These are phyloP conservation scores for Botrytis elliptica DNA, from an alignment of 2,329 filamentous ascomycete species.

Conservation along the genomic window DNA sequence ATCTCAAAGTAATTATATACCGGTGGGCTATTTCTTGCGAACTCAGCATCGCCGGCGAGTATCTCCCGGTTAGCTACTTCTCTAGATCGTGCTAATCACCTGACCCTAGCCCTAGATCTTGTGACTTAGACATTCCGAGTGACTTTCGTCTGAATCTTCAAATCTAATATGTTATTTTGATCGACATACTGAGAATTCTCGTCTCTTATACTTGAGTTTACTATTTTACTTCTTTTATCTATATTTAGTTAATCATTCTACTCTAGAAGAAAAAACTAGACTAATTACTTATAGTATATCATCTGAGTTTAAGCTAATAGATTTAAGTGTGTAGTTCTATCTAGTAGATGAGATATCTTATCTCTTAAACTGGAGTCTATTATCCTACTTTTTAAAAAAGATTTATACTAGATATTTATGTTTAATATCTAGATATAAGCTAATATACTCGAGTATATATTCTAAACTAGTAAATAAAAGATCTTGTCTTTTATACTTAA, in stretches of 20 bases:
- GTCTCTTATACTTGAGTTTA: fast-evolving
- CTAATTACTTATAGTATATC: background rate
- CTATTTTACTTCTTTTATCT: background rate
- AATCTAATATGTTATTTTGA: background rate
- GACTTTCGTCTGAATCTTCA: background rate
- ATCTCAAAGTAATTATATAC: no score
- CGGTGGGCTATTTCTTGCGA: no score
- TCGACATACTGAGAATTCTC: background rate
- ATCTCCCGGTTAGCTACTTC: background rate
- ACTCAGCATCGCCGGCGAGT: no score
- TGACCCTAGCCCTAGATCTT: background rate
- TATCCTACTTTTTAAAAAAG: fast-evolving
- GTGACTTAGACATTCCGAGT: background rate
- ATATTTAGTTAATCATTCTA: background rate
- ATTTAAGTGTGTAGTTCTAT: background rate
- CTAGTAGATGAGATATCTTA: background rate
- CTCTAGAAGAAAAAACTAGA: fast-evolving
- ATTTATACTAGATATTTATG: fast-evolving
- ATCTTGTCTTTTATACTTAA: background rate
- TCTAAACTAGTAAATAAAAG: fast-evolving
- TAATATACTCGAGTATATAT: background rate
- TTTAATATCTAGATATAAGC: background rate
- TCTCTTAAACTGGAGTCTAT: no score
- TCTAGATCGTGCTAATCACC: background rate
- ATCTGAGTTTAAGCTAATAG: background rate